phyloP scores from a whole-genome alignment of 2,329 filamentous ascomycete species.

The Fusarium sp. region DNA sequence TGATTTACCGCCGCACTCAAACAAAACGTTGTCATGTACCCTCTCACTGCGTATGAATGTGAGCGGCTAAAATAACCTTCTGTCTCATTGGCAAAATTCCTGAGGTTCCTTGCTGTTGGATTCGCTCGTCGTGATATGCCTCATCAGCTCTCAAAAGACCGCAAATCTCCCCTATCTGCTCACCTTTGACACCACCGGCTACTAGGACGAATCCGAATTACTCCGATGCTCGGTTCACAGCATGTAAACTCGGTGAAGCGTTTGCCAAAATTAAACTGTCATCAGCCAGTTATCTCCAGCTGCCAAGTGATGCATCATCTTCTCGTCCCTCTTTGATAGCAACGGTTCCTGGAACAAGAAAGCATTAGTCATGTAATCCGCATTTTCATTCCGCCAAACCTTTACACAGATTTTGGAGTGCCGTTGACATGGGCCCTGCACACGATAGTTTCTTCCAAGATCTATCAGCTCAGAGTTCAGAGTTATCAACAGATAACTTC shows the following conservation, averaged over 20 bases:
- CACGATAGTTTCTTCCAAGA: slow-evolving; percentile 7
- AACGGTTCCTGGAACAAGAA: slow-evolving; percentile 15
- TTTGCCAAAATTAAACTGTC: slow-evolving; percentile 17
- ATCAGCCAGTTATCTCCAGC: slow-evolving; percentile 35
- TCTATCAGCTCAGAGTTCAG: slow-evolving; percentile 22
- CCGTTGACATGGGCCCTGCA: slow-evolving; percentile 1
- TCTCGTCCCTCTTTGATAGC: slow-evolving; percentile 19
- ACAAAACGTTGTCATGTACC: not conserved
- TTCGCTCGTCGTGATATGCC: slow-evolving; percentile 9
- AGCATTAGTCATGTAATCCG: slow-evolving; percentile 25
- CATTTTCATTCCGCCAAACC: not conserved
- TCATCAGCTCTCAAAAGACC: slow-evolving; percentile 23
- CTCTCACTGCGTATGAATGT: not conserved
- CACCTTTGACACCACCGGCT: slow-evolving; percentile 29
- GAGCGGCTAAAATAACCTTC: slow-evolving; percentile 40
- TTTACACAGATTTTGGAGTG: not conserved
- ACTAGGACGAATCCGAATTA: slow-evolving; percentile 19
- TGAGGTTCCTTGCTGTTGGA: slow-evolving; percentile 9
- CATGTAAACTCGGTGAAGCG: not conserved
- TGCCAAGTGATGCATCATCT: slow-evolving; percentile 25
- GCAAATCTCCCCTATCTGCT: slow-evolving; percentile 32
- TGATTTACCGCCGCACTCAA: slow-evolving; percentile 25
- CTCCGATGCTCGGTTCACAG: slow-evolving; percentile 26
- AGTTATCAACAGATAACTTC: slow-evolving; percentile 18
- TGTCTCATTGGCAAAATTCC: slow-evolving; percentile 25